Evolutionary conservation across 2,329 filamentous ascomycete species (phyloP).

Genomic region (Phyllosticta paracitricarpa): DNA sequence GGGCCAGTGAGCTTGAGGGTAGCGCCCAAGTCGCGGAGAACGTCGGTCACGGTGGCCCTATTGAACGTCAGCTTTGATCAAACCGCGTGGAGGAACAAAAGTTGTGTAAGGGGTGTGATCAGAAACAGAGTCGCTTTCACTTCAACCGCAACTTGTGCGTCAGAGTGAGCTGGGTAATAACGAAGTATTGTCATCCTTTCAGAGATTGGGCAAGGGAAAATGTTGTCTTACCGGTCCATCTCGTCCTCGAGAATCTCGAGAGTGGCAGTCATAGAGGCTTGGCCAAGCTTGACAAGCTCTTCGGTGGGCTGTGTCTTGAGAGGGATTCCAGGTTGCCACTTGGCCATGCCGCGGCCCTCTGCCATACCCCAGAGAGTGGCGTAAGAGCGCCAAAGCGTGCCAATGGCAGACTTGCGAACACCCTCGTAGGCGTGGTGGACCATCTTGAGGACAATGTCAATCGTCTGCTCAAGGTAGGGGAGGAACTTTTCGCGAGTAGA

Average conservation of each 20-base stretch:
- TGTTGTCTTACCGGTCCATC: slow-evolving; percentile 71
- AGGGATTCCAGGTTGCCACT: slow-evolving; percentile 84
- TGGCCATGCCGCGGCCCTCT: slow-evolving; percentile 65
- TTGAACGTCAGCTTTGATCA: background rate
- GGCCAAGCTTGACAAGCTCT: slow-evolving; percentile 74
- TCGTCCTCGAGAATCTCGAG: slow-evolving; percentile 82
- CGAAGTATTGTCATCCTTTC: slow-evolving; percentile 68
- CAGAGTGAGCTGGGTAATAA: slow-evolving; percentile 99
- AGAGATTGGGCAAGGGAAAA: slow-evolving; percentile 12
- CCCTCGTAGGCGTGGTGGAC: slow-evolving; percentile 87
- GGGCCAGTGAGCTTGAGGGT: slow-evolving; percentile 88
- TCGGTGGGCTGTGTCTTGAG: slow-evolving; percentile 67
- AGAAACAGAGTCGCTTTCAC: slow-evolving; percentile 66
- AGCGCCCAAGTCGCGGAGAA: slow-evolving; percentile 86
- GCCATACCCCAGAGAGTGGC: slow-evolving; percentile 82
- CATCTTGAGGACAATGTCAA: slow-evolving; percentile 70
- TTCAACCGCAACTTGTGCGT: slow-evolving; percentile 77
- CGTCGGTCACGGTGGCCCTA: slow-evolving; percentile 82
- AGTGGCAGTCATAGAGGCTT: slow-evolving; percentile 76
- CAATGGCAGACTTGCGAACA: slow-evolving; percentile 82
- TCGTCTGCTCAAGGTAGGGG: slow-evolving; percentile 79
- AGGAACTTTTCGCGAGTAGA: slow-evolving; percentile 73
- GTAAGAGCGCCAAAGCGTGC: slow-evolving; percentile 88
- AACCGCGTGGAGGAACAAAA: slow-evolving; percentile 8
- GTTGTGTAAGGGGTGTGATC: slow-evolving; percentile 35